A percentile compares a stretch with the other conserved stretches of the same genome.
Evolutionary conservation across 352 stramenopile species (phyloP).

Genomic region (Aphanomyces invadans): DNA sequence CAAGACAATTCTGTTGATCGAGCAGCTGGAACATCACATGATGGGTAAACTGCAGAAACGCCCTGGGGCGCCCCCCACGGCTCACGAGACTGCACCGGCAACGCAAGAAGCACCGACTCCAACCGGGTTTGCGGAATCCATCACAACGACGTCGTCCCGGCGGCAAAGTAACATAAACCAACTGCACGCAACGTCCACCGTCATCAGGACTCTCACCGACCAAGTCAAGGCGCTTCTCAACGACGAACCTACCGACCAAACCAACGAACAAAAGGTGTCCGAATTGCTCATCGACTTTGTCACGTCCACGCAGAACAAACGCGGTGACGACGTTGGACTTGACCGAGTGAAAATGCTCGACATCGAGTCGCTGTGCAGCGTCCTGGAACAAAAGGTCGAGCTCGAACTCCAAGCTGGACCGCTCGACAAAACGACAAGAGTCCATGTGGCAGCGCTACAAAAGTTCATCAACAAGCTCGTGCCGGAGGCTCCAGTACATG

Average conservation of each 20-base stretch:
- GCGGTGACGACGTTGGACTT: background rate
- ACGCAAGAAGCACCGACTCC: background rate
- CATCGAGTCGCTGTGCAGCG: constrained; percentile 8
- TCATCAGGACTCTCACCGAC: constrained; percentile 1
- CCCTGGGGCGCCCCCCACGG: background rate
- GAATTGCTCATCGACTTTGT: constrained; percentile 6
- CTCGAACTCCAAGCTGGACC: constrained; percentile 8
- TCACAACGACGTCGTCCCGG: background rate
- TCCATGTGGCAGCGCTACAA: background rate
- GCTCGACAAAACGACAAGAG: constrained; percentile 9
- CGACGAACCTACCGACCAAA: background rate
- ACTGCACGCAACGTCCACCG: background rate
- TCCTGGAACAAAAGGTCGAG: constrained; percentile 16
- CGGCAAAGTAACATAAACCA: background rate
- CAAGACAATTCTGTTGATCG: constrained; percentile 16
- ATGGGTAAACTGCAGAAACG: background rate
- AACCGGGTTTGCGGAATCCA: constrained; percentile 14
- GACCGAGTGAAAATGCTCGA: background rate
- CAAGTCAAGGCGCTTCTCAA: constrained; percentile 16
- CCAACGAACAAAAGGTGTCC: constrained; percentile 2
- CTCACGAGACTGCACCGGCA: background rate
- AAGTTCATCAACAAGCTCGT: constrained; percentile 15
- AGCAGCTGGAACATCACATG: constrained; percentile 13
- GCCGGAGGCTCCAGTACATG: background rate
- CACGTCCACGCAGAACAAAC: background rate